Conservation (phyloP, 768 basidiomycete species). For the Porpolomopsis calyptriformis region DNA sequence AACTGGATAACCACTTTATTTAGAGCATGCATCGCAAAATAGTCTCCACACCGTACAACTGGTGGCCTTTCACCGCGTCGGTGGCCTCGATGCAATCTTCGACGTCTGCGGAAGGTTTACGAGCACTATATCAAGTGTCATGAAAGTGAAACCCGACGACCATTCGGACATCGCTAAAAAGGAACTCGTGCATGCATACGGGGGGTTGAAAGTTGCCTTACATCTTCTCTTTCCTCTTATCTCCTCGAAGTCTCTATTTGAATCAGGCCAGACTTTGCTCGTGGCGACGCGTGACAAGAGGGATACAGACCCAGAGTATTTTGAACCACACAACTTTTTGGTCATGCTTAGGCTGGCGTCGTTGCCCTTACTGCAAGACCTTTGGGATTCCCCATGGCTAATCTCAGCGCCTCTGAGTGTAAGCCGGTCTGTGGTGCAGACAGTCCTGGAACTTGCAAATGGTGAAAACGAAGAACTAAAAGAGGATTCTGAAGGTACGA, state of each 20-base stretch:
- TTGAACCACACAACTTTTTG: constrained; percentile 80
- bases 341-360: constrained; percentile 65
- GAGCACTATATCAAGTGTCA: constrained; percentile 44
- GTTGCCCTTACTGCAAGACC: constrained; percentile 51
- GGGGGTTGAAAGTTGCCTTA: constrained; percentile 72
- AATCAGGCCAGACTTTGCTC: constrained; percentile 72
- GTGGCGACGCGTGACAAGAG: constrained; percentile 68
- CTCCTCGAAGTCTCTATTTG: constrained; percentile 70
- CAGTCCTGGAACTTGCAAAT: constrained; percentile 70
- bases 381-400: constrained; percentile 86
- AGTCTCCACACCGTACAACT: constrained; percentile 78
- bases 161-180: constrained; percentile 48
- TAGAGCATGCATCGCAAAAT: constrained; percentile 68
- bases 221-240: constrained; percentile 68
- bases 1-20: constrained; percentile 7
- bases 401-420: constrained; percentile 62
- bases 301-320: constrained; percentile 67
- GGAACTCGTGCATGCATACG: constrained; percentile 65
- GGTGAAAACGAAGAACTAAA: constrained; percentile 71
- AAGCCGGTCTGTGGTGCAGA: constrained; percentile 63
- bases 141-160: constrained; percentile 40
- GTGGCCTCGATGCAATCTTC: constrained; percentile 63
- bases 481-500: constrained; percentile 28
- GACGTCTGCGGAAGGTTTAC: constrained; percentile 45
- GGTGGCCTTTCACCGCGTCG: constrained; percentile 56